Evolutionary conservation across 2,329 filamentous ascomycete species (phyloP), one percentile per base, ranked within the genome.

Genomic region (Sphaerulina populicola): DNA sequence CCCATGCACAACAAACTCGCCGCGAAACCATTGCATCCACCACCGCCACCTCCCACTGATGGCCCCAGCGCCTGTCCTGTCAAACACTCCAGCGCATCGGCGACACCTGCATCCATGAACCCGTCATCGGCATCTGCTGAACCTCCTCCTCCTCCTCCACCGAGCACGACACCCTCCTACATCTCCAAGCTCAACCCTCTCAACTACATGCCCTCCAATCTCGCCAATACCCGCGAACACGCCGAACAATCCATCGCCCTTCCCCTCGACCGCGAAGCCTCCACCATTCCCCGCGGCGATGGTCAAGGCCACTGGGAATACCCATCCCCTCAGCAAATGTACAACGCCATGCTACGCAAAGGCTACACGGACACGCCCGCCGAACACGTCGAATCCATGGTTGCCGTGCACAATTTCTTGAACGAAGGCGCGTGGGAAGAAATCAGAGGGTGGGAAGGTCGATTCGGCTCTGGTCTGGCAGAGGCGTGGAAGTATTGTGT

Each of bases 261-360:
- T 1, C 86, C 90, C 0, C 85, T 90, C 1, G 79, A 82, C 6
- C 86, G 93, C 60, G 89, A 96, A 69, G 73, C 79, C 29, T 94
- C 88, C 0, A 89, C 90, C 1, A 98, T 98, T 61, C 93, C 93
- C n/a, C 86, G 86, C 60, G 88, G 86, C 63, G 82, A 85, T 61
- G 72, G 71, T 53, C 78, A 81, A 43, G 77, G 83, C 47, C 94
- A 87, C 64, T 98, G 93, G 93, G 93, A 97, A 70, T 98, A 98
- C 67, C 93, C 93, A 0, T 96, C 89, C 0, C 91, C 93, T 0
- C 93, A 98, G 73, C 93, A 98, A 71, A 98, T 98, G 93, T 98
- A 97, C 77, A 97, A 98, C 65, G 93, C 93, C 6, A 85, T 98
- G 72, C 74, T 97, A 55, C 85, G 93, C 57, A 98, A 98, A 71